phyloP scores from a whole-genome alignment of 176 grass and related monocot species.

The Aegilops sharonensis region DNA sequence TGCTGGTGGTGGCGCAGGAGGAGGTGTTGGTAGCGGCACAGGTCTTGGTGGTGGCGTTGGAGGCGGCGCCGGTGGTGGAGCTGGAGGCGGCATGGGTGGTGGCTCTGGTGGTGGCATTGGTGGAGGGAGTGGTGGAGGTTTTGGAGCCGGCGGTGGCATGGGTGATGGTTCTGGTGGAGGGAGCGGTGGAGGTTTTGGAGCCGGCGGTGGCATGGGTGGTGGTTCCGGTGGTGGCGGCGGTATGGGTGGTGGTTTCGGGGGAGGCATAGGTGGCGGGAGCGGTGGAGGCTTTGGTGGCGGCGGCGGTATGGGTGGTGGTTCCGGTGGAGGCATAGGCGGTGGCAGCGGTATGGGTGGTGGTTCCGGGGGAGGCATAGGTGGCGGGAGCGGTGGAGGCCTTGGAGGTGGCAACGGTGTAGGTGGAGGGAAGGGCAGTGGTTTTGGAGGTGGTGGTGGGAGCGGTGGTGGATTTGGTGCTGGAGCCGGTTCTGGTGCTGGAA shows the following conservation, averaged over 20 bases:
- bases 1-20: background rate
- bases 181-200: no score
- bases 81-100: background rate
- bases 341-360: slow-evolving; percentile 13
- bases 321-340: background rate
- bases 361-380: background rate
- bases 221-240: background rate
- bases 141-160: background rate
- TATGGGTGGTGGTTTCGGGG: background rate
- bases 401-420: slow-evolving; percentile 1
- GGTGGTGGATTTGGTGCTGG: slow-evolving; percentile 19
- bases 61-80: background rate
- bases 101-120: background rate
- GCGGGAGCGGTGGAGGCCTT: background rate
- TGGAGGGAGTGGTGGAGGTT: background rate
- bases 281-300: no score
- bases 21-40: background rate
- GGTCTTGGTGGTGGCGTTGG: slow-evolving; percentile 8
- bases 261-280: background rate
- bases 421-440: background rate
- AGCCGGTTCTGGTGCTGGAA: background rate
- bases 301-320: no score
- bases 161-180: slow-evolving; percentile 9
- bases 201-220: background rate
- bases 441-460: background rate